Evolutionary conservation across 441 rosid species (phyloP).

Genomic region (Corymbia citriodora): DNA sequence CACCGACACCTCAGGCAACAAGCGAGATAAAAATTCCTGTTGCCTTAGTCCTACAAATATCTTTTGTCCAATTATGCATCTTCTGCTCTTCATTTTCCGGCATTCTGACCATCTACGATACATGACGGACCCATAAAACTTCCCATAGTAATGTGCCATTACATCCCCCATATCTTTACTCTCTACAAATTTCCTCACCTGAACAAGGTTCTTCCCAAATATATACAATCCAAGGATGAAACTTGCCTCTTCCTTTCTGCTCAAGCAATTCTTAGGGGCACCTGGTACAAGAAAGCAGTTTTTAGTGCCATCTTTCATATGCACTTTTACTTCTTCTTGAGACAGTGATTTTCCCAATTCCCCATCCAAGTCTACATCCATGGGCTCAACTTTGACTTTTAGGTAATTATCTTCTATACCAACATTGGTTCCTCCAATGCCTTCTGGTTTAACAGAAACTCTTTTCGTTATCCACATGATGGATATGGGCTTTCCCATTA

Average conservation of each 20-base stretch:
- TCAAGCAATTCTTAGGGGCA: not conserved
- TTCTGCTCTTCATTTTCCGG: constrained; percentile 8
- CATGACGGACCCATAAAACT: constrained; percentile 1
- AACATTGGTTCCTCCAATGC: not conserved
- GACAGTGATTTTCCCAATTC: not conserved
- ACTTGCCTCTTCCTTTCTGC: not conserved
- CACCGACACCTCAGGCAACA: not conserved
- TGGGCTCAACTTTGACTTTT: not conserved
- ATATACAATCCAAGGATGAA: constrained; percentile 9
- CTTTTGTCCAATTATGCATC: constrained; percentile 1
- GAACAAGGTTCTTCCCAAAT: constrained; percentile 7
- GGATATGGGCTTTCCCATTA: constrained; percentile 6
- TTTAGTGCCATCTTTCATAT: not conserved
- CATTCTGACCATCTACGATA: constrained; percentile 1
- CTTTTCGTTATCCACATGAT: constrained; percentile 4
- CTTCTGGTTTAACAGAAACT: not conserved
- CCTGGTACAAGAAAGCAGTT: not conserved
- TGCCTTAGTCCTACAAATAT: constrained; percentile 6
- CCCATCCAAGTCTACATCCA: not conserved
- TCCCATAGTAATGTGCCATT: constrained; percentile 10
- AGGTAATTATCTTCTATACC: not conserved
- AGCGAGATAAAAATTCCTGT: constrained; percentile 6
- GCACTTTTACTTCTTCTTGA: not conserved
- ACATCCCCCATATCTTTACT: not conserved
- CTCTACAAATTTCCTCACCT: constrained; percentile 2